Base-by-base conservation (phyloP, 768 basidiomycete genomes). In the Boletus insuetus region DNA sequence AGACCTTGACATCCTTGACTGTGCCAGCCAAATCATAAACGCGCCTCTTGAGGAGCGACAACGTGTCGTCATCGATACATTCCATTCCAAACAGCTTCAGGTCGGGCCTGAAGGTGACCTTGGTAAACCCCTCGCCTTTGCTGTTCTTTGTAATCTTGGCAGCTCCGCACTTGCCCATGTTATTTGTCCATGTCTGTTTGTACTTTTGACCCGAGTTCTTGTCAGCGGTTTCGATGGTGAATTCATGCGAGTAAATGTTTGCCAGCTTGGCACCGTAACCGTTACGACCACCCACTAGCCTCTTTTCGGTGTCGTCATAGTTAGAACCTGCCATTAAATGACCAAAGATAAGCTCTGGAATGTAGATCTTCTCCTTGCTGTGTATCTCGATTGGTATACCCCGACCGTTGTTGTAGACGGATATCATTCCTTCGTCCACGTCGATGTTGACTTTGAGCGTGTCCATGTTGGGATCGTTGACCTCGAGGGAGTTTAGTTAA, bases 1-100 rank as follows among this genome's bases (percentile, higher is more conserved):
- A 93, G 22, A 98, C 96, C 70, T 98, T 98, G 71, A 96, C 79
- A 61, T 94, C 89, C 72, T 82, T 91, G 55, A 92, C 82, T 8
- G 94, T 95, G n/a, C 97, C 97, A 2, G 95, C 93, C 82, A 99
- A 82, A 68, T 99, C 97, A 70, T 92, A 98, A 3, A 96, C 96
- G 46, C 97, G 93, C 73, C 94, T 92, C 70, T 86, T 86, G 31
- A 99, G 79, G 24, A 99, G 81, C 17, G 92, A 82, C 29, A 89
- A 81, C 3, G 92, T 95, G 67, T 98, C 95, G 31, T 87, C 86
- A 73, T 98, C 95, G 64, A 99, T 97, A 4, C 69, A 64, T 19
- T 85, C 79, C 94, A 97, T 98, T 16, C 91, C 91, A 70, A 99
- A 99, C 2, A 94, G 86, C 55, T 81, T 79, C 38, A 98, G 78